Evolutionary conservation across 441 rosid genomes (phyloP).

Genomic region (Populus hybrid): DNA sequence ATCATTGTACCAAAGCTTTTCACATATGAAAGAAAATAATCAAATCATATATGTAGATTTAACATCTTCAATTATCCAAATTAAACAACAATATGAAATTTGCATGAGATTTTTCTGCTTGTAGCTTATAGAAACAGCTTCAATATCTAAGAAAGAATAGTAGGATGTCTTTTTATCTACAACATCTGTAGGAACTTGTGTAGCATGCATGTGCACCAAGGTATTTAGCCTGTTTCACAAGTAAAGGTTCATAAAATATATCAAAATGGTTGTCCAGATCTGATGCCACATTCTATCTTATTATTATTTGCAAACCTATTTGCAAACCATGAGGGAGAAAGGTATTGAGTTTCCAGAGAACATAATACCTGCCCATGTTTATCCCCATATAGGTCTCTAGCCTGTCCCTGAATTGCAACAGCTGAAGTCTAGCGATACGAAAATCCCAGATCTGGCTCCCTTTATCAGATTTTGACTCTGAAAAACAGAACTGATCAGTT

Average conservation of each 20-base stretch:
- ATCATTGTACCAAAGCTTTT: background rate
- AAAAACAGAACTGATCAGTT: slow-evolving; percentile 55
- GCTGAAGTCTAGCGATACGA: slow-evolving; percentile 79
- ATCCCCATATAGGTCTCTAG: slow-evolving; percentile 94
- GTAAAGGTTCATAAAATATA: background rate
- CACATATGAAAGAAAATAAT: background rate
- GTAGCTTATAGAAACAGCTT: background rate
- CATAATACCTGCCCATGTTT: slow-evolving; percentile 96
- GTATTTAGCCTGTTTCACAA: background rate
- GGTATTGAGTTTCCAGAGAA: slow-evolving; percentile 1
- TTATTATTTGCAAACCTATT: too few species aligned
- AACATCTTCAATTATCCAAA: background rate
- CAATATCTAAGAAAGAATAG: background rate
- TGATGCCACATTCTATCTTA: too few species aligned
- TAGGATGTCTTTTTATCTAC: background rate
- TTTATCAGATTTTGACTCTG: slow-evolving; percentile 52
- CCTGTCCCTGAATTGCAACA: slow-evolving; percentile 80
- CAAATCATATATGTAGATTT: background rate
- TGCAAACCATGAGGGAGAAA: too few species aligned
- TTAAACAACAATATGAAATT: background rate
- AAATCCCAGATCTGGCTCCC: slow-evolving; percentile 61
- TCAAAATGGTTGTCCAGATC: background rate
- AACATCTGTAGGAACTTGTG: too few species aligned
- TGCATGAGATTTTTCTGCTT: background rate
- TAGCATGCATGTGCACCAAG: background rate